Evolutionary conservation across 495 filamentous ascomycete genomes (phyloP), one percentile per base, ranked within the genome.

Genomic region (Aspergillus wentii): DNA sequence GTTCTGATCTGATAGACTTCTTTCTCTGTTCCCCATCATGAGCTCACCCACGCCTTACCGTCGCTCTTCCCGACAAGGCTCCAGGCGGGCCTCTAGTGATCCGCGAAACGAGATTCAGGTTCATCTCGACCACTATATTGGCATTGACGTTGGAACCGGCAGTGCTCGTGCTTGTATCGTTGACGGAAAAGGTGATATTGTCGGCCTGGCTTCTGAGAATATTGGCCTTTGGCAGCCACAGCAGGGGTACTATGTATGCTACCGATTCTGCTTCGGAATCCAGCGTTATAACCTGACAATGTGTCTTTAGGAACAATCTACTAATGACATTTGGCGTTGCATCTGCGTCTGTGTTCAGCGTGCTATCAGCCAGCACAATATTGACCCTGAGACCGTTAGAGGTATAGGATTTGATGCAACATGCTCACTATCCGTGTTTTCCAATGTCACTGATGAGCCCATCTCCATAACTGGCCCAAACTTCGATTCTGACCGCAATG

Each of bases 391-490:
- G 35, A 76, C 74, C 11, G 80, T 98, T 44, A 80, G 81, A 28
- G 92, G 92, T 28, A 85, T 98, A 48, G 92, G 90, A 13, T 96
- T 98, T 59, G 92, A 98, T 58, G 92, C 92, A 8, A 98, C 92
- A 9, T 98, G 92, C 71, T 98, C 92, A 4, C 74, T 97, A 21
- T 76, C 87, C 7, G 89, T 97, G 36, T 94, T 98, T 64, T 75
- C 82, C 40, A 68, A 86, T 55, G 85, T 94, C 42, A 94, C 87
- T 2, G 82, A 94, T 64, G 85, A 89, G 55, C 92, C 92, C 1
- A 72, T 96, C 35, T 82, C 85, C 13, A 86, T 98, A 16, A 94
- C 90, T 14, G 84, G 81, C 0, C 91, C 92, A 0, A 75, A 86
- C 33, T 97, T 96, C 51, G 67, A 81, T 47, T 82, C 83, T 52